Percentiles rank a stretch among this genome's conserved stretches.
These are phyloP conservation scores for Microbotryomycetes sp. DNA, from an alignment of 1,284 basidiomycete species.

Conservation along the genomic window DNA sequence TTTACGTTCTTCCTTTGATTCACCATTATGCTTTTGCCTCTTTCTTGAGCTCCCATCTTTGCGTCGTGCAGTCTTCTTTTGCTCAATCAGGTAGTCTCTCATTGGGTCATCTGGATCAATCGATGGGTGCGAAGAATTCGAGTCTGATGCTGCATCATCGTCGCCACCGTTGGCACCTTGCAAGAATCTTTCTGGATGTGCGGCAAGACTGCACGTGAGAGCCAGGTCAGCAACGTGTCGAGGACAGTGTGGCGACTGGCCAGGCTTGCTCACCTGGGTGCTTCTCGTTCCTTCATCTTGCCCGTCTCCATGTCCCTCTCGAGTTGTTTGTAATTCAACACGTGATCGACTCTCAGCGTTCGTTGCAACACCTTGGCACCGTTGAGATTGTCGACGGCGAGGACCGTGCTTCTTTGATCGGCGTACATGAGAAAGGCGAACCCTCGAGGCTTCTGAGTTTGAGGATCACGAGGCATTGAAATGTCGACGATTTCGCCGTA, in stretches of 20 bases:
- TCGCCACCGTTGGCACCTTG: neutral
- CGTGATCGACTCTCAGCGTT: constrained; percentile 65
- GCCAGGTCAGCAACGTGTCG: neutral
- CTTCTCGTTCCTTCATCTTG: constrained; percentile 77
- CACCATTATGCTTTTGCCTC: constrained; percentile 33
- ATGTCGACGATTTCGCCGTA: constrained; percentile 94
- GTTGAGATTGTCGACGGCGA: constrained; percentile 98
- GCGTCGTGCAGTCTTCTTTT: constrained; percentile 33
- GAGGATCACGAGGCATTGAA: constrained; percentile 85
- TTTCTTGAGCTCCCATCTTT: constrained; percentile 15
- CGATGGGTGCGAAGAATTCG: constrained; percentile 56
- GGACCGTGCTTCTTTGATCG: constrained; percentile 89
- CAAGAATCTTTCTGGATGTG: constrained; percentile 23
- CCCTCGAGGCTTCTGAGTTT: constrained; percentile 78
- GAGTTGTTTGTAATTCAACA: constrained; percentile 84
- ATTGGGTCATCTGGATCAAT: constrained; percentile 97
- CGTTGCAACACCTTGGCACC: constrained; percentile 73
- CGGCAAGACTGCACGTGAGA: constrained; percentile 16
- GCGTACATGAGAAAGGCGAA: constrained; percentile 99
- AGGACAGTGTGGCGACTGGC: neutral
- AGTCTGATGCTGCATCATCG: constrained; percentile 45
- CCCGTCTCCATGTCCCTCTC: constrained; percentile 75
- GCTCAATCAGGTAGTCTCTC: constrained; percentile 64
- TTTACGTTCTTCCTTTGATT: constrained; percentile 36
- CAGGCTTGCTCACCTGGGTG: constrained; percentile 62